Conservation (phyloP, 2,329 filamentous ascomycete genomes). For the Trichophyton equinum region DNA sequence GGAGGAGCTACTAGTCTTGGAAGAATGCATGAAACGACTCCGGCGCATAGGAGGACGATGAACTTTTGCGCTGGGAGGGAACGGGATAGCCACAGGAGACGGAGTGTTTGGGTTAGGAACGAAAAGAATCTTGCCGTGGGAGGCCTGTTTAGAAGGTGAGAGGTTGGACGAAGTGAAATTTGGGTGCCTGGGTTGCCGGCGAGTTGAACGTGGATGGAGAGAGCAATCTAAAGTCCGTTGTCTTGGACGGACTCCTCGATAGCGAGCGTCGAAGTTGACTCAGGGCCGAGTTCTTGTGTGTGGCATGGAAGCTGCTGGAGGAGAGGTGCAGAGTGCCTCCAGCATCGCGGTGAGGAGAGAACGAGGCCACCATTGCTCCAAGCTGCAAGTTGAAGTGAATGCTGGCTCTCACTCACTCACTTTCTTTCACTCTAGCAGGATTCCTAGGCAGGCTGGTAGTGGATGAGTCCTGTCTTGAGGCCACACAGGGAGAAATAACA, state of each 20-base stretch:
- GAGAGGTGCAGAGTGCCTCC: conserved; percentile 75
- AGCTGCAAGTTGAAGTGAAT: neutral
- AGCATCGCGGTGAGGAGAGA: conserved; percentile 38
- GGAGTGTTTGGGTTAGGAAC: conserved; percentile 30
- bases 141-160: conserved; percentile 44
- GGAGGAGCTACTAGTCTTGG: conserved; percentile 58
- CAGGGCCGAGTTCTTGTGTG: conserved; percentile 70
- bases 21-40: conserved; percentile 20
- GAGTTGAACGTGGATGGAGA: conserved; percentile 37
- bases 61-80: conserved; percentile 54
- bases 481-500: neutral
- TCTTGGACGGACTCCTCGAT: conserved; percentile 85
- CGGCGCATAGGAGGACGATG: conserved; percentile 33
- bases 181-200: conserved; percentile 38
- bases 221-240: conserved; percentile 54
- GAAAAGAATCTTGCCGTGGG: conserved; percentile 42
- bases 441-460: neutral
- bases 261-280: conserved; percentile 75
- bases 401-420: too few relatives aligned
- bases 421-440: neutral
- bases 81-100: conserved; percentile 49
- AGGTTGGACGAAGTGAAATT: conserved; percentile 41
- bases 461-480: neutral
- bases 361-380: conserved; percentile 34
- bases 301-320: conserved; percentile 69